phyloP scores from a whole-genome alignment of 371 early-diverging fungal genomes.

The Saksenaea vasiformis region DNA sequence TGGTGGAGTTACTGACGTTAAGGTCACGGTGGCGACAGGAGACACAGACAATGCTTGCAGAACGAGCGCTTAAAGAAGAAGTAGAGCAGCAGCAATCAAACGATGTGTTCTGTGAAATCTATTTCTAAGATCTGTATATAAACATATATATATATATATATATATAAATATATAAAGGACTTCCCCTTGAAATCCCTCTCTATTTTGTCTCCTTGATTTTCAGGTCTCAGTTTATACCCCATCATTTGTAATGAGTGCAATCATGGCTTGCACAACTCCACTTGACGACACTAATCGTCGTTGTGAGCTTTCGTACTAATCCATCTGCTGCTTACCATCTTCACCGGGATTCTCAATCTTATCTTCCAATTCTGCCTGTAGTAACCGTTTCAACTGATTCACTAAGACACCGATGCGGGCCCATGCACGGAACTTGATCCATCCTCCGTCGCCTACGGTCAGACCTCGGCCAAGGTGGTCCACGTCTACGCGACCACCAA shows the following conservation, averaged over 20 bases:
- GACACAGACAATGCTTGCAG: conserved; percentile 42
- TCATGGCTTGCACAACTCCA: conserved; percentile 56
- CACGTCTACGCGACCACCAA: conserved; percentile 70
- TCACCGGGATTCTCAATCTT: conserved; percentile 73
- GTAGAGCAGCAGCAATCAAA: conserved; percentile 12
- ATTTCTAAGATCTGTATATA: conserved; percentile 1
- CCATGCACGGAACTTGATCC: conserved; percentile 75
- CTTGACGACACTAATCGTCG: conserved; percentile 36
- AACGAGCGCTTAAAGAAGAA: conserved; percentile 23
- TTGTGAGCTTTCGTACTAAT: background rate
- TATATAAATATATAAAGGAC: background rate
- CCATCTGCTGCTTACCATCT: conserved; percentile 41
- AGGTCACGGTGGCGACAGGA: conserved; percentile 50
- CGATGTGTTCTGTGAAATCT: conserved; percentile 5
- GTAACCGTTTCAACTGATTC: conserved; percentile 67
- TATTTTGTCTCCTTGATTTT: background rate
- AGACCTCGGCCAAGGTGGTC: conserved; percentile 72
- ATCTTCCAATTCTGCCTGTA: conserved; percentile 66
- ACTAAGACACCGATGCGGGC: conserved; percentile 81
- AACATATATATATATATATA: conserved; percentile 1
- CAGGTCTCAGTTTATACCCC: conserved; percentile 39
- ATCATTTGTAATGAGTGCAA: conserved; percentile 55
- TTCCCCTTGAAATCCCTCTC: conserved; percentile 1
- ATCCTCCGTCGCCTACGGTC: conserved; percentile 56
- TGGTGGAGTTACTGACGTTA: conserved; percentile 48